These are phyloP conservation scores for Umbelopsis ramanniana DNA, from an alignment of 192 early-diverging fungal genomes.

Conservation along the genomic window DNA sequence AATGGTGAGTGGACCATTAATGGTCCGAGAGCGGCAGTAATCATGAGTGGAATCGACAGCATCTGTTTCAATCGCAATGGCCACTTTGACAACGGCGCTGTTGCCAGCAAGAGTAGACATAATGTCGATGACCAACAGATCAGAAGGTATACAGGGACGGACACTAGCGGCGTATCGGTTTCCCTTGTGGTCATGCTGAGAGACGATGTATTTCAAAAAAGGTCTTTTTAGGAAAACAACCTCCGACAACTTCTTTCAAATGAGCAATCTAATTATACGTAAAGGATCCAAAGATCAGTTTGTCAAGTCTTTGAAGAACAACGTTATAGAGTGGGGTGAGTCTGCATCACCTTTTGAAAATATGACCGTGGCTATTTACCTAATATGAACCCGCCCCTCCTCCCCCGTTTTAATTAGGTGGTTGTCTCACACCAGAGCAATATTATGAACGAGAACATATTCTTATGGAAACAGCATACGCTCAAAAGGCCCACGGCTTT, in stretches of 20 bases:
- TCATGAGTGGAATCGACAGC: not conserved
- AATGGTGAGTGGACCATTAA: not conserved
- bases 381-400: not conserved
- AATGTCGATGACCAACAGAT: not conserved
- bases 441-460: constrained; percentile 16
- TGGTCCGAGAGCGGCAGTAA: not conserved
- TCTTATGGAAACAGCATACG: not conserved
- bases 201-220: not conserved
- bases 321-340: constrained; percentile 16
- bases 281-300: not conserved
- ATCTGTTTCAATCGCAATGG: not conserved
- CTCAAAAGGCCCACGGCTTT: not conserved
- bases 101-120: not conserved
- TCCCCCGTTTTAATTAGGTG: not conserved
- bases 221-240: not conserved
- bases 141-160: not conserved
- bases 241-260: not conserved
- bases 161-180: not conserved
- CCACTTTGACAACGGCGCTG: not conserved
- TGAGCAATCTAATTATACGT: constrained; percentile 1
- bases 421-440: constrained; percentile 14
- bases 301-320: not conserved
- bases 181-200: not conserved
- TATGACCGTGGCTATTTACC: not conserved
- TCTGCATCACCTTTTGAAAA: not conserved